Conservation (phyloP, 2,329 filamentous ascomycete genomes). For the Pseudocercospora crystallina region DNA sequence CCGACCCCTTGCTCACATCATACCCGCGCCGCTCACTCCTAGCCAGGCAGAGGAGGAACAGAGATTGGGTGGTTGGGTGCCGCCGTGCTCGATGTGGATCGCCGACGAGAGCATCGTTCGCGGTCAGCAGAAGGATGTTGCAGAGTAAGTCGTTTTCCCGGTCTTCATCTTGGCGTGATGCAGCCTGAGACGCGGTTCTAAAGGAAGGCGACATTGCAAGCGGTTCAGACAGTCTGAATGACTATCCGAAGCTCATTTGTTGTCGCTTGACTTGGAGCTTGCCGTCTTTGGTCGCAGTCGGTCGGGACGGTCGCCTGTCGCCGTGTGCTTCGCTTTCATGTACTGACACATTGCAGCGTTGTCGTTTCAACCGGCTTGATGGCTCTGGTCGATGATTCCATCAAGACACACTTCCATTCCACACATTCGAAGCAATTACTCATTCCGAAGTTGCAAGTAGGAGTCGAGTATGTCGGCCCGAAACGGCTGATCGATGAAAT, state of each 20-base stretch:
- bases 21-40: conserved; percentile 73
- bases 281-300: too few relatives aligned
- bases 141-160: conserved; percentile 66
- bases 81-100: conserved; percentile 88
- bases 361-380: conserved; percentile 88
- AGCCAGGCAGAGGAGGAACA: conserved; percentile 71
- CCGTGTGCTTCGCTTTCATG: background rate
- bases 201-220: too few relatives aligned
- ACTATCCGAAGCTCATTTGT: background rate
- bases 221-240: too few relatives aligned
- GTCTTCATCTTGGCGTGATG: too few relatives aligned
- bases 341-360: conserved; percentile 56
- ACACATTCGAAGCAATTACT: conserved; percentile 53
- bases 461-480: conserved; percentile 63
- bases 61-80: conserved; percentile 81
- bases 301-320: background rate
- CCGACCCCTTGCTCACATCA: conserved; percentile 75
- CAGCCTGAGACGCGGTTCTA: too few relatives aligned
- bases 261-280: too few relatives aligned
- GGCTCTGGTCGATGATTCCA: conserved; percentile 85
- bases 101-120: conserved; percentile 69
- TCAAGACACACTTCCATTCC: conserved; percentile 72
- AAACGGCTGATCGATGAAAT: conserved; percentile 64
- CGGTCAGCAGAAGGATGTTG: conserved; percentile 69
- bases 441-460: conserved; percentile 56